Evolutionary conservation across 2,329 filamentous ascomycete genomes (phyloP), one percentile per base, ranked within the genome.

Genomic region (Mollisia scopiformis): DNA sequence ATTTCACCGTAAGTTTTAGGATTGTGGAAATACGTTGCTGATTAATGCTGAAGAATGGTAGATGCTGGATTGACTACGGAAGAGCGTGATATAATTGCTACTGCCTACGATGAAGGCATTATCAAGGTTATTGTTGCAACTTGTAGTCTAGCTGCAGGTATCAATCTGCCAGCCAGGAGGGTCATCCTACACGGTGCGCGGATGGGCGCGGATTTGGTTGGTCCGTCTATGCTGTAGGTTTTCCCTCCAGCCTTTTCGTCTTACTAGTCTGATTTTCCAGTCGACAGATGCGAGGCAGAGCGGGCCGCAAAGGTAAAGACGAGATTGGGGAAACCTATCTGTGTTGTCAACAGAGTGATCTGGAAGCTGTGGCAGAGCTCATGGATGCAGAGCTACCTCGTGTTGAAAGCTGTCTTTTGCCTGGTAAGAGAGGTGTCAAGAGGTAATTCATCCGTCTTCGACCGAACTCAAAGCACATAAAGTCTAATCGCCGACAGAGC

Each of bases 101-200:
- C 81, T 35, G 89, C 89, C 13, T 93, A 92, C 66, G 90, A 93
- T 70, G 74, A 77, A 39, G 89, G 90, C 0, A 78, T 83, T 5
- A 72, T 93, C 19, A 88, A 88, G 66, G 85, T 92, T 0, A 87
- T 91, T 55, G 86, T 92, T 16, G 90, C 90, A 37, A 93, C 90
- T 1, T 92, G 89, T 69, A 92, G 89, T 71, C 81, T 93, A 59
- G 90, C 90, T n/a, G 90, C 90, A 14, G 90, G 90, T n/a, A 91
- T 93, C 61, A 93, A 93, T 73, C 77, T 93, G 69, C 84, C 84
- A 14, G 90, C 90, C 7, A 81, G 90, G 56, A 80, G 90, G 66
- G 90, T 93, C 0, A 91, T 93, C 61, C 80, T 91, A 27, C 89
- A 92, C 71, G 88, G 86, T 63, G 89, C 88, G 30, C 83, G 88